Percentiles rank a stretch among this genome's conserved stretches.
Evolutionary conservation across 2,329 filamentous ascomycete species (phyloP).

Genomic region (Graphium sp.): DNA sequence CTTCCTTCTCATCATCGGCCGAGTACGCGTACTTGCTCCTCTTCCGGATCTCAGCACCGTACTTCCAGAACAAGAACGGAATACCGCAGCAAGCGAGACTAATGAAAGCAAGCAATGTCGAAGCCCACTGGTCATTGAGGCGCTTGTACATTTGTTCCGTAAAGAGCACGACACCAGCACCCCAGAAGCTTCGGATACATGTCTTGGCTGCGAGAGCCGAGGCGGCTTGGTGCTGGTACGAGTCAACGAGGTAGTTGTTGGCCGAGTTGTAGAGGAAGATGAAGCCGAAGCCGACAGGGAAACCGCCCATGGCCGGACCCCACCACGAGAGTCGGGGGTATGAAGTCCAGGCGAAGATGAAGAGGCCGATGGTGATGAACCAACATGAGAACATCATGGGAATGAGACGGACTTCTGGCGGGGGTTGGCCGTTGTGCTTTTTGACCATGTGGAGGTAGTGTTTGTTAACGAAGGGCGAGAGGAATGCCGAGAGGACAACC

Average conservation of each 20-base stretch:
- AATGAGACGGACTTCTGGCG: constrained; percentile 61
- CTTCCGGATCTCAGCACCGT: constrained; percentile 52
- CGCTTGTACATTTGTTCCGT: constrained; percentile 66
- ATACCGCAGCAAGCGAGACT: constrained; percentile 65
- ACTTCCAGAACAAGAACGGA: constrained; percentile 68
- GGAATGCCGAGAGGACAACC: constrained; percentile 45
- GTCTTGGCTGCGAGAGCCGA: constrained; percentile 72
- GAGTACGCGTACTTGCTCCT: constrained; percentile 58
- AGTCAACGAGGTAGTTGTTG: constrained; percentile 56
- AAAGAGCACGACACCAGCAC: constrained; percentile 61
- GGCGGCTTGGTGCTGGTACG: constrained; percentile 56
- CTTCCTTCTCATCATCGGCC: constrained; percentile 29
- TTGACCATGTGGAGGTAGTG: constrained; percentile 53
- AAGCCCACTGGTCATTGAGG: constrained; percentile 62
- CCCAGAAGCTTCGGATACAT: constrained; percentile 65
- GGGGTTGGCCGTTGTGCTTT: constrained; percentile 54
- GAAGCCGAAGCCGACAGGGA: constrained; percentile 62
- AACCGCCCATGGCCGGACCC: constrained; percentile 54
- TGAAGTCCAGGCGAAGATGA: constrained; percentile 45
- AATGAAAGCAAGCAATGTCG: constrained; percentile 55
- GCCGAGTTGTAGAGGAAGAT: constrained; percentile 71
- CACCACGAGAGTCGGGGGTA: constrained; percentile 51
- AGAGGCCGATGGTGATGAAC: constrained; percentile 44
- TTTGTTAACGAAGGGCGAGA: constrained; percentile 59
- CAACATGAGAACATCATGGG: constrained; percentile 70